Conservation (phyloP, 106 monocot species). For the Alisma plantagoaquatica region DNA sequence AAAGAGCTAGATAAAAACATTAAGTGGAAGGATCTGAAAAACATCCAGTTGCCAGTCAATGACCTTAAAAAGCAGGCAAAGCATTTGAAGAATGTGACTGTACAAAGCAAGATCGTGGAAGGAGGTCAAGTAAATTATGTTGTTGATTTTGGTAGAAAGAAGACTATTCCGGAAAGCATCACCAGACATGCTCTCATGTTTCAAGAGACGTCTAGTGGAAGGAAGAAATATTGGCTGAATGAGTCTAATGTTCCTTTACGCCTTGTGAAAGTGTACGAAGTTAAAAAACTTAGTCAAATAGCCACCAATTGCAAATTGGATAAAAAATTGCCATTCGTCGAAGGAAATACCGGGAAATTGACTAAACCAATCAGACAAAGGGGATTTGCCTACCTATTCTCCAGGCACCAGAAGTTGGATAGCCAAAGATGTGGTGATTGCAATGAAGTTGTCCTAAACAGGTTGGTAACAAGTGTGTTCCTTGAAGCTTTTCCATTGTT, state of each 20-base stretch:
- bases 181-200: slow-evolving; percentile 57
- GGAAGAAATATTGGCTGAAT: slow-evolving; percentile 78
- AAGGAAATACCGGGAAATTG: slow-evolving; percentile 17
- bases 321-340: slow-evolving; percentile 12
- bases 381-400: slow-evolving; percentile 48
- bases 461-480: too few relatives aligned
- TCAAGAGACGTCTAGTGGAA: slow-evolving; percentile 57
- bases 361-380: slow-evolving; percentile 27
- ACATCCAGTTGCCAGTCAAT: slow-evolving; percentile 26
- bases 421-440: slow-evolving; percentile 35
- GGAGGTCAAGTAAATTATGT: slow-evolving; percentile 66
- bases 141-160: slow-evolving; percentile 87
- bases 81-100: slow-evolving; percentile 50
- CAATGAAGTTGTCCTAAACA: background rate
- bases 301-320: slow-evolving; percentile 32
- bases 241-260: slow-evolving; percentile 70
- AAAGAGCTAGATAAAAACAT: slow-evolving; percentile 81
- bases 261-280: slow-evolving; percentile 72
- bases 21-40: slow-evolving; percentile 69
- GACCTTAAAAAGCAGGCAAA: slow-evolving; percentile 50
- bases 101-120: slow-evolving; percentile 53
- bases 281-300: slow-evolving; percentile 44
- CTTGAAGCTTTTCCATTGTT: too few relatives aligned
- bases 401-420: slow-evolving; percentile 29
- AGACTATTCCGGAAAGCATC: slow-evolving; percentile 59